Evolutionary conservation across 768 basidiomycete genomes (phyloP), one percentile per base, ranked within the genome.

Genomic region (Strobilomyces echinocephalus): DNA sequence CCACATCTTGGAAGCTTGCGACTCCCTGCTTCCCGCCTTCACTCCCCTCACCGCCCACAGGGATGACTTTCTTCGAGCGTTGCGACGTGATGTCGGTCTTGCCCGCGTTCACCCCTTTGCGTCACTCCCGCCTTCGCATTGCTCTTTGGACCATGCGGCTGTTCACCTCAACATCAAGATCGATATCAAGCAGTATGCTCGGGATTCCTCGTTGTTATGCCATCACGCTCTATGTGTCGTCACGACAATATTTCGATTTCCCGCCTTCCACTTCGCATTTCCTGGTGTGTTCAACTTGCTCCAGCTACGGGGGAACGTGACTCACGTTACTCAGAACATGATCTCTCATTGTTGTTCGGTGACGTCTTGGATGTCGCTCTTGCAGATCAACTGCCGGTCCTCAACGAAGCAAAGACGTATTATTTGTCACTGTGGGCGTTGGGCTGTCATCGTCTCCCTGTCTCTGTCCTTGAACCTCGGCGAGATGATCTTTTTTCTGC

Each of bases 71-170:
- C 55, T 67, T 20, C 64, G 66, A 26, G 80, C 75, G 49, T 58
- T 87, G 35, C 70, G 66, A 43, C 76, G 85, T 18, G 84, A 87
- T 52, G 67, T 86, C 43, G 67, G 69, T 42, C 74, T 77, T 18
- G 71, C 73, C 35, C 64, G 77, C 47, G 34, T 69, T 20, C 70
- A 72, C 43, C 70, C 74, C 39, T 68, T 70, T 49, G 4, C 38
- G n/a, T n/a, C 38, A 9, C 35, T 15, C n/a, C 51, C 46, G 44
- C 54, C 24, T 50, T 53, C 50, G 35, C 49, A 20, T 42, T 26
- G 21, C 10, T 36, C 50, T 33, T 40, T 50, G 47, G 55, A 53
- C 21, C 52, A 58, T 3, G 33, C 42, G 21, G 34, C 26, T 3
- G 47, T 34, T 45, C 39, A 49, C 46, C 7, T 54, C 40, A 46